Evolutionary conservation across 164 flowering plant species (phyloP), one percentile per base, ranked within the genome.

Genomic region (Kingdonia uniflora): DNA sequence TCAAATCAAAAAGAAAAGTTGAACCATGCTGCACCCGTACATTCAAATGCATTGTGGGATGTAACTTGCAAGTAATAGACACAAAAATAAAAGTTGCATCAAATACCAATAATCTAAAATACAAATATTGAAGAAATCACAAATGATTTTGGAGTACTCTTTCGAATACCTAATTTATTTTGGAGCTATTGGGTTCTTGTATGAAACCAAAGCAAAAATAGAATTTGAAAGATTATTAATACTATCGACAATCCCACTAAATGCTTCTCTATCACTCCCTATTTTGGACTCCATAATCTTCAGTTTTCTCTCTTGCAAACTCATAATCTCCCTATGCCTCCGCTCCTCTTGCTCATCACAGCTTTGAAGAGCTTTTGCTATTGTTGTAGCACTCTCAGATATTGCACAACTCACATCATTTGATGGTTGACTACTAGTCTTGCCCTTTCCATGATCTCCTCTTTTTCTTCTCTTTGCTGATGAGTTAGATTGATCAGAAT

Each of bases 211-310:
- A 55, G 87, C 71, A 52, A 70, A 58, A 44, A 84, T 75, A 10
- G 87, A 84, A 61, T 51, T 68, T 10, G 92, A 79, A 44, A 84
- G 85, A 19, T 73, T 80, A 68, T 79, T 80, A 40, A 84, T 76
- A 71, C 82, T 79, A 48, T 70, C 79, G 43, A 77, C 80, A 23
- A 84, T 64, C 14, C 81, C 80, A 72, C 54, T 70, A 53, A 79
- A 63, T 24, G 83, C 81, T 68, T 81, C 73, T 43, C 72, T 65
- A 52, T 64, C 76, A 41, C 68, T 69, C 59, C 79, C 84, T 33
- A 68, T 59, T 29, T 77, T 79, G 4, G 84, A 68, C 46, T 86
- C 85, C 42, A 80, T 86, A 48, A 75, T 67, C 75, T 62, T 68
- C 44, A 83, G 69, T 56, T 75, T 76, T 48, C 78, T 76, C 65